Evolutionary conservation across 1,284 basidiomycete species (phyloP).

Genomic region (Somion occarium): DNA sequence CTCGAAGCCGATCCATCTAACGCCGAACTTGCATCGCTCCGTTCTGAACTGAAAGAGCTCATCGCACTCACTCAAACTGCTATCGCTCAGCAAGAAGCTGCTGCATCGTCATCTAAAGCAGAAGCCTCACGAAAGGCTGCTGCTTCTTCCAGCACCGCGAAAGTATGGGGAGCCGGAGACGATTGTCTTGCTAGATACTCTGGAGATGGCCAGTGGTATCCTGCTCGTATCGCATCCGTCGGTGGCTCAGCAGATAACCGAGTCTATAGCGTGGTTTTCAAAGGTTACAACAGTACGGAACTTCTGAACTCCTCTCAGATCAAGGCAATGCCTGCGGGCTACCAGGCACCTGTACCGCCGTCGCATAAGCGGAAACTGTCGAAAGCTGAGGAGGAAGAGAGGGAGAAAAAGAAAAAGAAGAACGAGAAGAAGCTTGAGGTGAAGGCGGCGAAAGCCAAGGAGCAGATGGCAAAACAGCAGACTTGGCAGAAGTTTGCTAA

Average conservation of each 20-base stretch:
- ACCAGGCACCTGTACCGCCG: conserved; percentile 35
- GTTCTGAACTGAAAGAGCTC: conserved; percentile 84
- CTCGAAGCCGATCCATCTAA: conserved; percentile 83
- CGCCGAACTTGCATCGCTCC: conserved; percentile 70
- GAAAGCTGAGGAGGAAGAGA: conserved; percentile 83
- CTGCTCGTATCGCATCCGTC: conserved; percentile 85
- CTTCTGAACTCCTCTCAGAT: conserved; percentile 74
- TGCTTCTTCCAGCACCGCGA: conserved; percentile 40
- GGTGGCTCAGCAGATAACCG: conserved; percentile 83
- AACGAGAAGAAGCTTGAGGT: conserved; percentile 94
- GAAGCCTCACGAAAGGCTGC: conserved; percentile 51
- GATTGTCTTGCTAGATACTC: conserved; percentile 92
- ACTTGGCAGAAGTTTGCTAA: conserved; percentile 98
- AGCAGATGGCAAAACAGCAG: conserved; percentile 84
- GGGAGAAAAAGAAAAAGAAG: conserved; percentile 90
- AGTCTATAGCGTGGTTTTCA: conserved; percentile 92
- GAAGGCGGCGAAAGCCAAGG: conserved; percentile 84
- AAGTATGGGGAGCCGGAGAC: conserved; percentile 77
- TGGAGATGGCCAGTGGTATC: conserved; percentile 86
- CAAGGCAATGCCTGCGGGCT: conserved; percentile 61
- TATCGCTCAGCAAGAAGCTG: conserved; percentile 59
- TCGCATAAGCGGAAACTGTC: conserved; percentile 73
- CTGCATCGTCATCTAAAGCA: conserved; percentile 54
- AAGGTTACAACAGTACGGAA: conserved; percentile 94
- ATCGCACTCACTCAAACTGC: conserved; percentile 82